A percentile compares a stretch with the other conserved stretches of the same genome.
phyloP scores from a whole-genome alignment of 2,329 filamentous ascomycete genomes.

The Paramyrothecium sp. region DNA sequence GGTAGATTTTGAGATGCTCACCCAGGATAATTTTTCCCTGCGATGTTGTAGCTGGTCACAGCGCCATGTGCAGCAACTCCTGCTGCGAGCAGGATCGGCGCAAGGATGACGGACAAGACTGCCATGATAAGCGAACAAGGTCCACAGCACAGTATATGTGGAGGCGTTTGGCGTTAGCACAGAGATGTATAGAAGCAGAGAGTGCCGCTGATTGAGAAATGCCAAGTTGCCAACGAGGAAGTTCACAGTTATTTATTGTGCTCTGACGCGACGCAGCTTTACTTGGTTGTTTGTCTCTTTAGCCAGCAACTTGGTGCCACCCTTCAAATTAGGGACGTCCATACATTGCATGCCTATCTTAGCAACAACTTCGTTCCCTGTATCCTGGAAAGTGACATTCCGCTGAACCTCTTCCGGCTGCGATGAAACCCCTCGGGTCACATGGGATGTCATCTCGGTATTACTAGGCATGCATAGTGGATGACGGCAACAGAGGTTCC shows the following conservation, averaged over 20 bases:
- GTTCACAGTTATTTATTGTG: background rate
- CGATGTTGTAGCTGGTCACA: constrained; percentile 47
- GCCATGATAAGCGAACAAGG: background rate
- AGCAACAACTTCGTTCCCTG: background rate
- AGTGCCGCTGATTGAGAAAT: background rate
- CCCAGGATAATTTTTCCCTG: constrained; percentile 38
- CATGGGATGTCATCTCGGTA: background rate
- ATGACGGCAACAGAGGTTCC: background rate
- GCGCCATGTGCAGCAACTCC: constrained; percentile 32
- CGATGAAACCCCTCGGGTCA: background rate
- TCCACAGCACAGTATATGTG: background rate
- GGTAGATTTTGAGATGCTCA: background rate
- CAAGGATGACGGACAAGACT: constrained; percentile 1
- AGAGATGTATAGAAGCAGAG: background rate
- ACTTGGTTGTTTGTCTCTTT: background rate
- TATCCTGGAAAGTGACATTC: background rate
- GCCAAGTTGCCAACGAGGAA: background rate
- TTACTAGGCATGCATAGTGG: background rate
- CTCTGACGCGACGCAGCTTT: background rate
- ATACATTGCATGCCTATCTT: background rate
- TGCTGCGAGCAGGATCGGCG: constrained; percentile 17
- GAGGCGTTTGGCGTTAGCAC: background rate
- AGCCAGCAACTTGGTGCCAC: background rate
- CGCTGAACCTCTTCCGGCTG: background rate
- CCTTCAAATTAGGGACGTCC: background rate